Evolutionary conservation across 2,329 filamentous ascomycete genomes (phyloP).

Genomic region (Escovopsis sp.): DNA sequence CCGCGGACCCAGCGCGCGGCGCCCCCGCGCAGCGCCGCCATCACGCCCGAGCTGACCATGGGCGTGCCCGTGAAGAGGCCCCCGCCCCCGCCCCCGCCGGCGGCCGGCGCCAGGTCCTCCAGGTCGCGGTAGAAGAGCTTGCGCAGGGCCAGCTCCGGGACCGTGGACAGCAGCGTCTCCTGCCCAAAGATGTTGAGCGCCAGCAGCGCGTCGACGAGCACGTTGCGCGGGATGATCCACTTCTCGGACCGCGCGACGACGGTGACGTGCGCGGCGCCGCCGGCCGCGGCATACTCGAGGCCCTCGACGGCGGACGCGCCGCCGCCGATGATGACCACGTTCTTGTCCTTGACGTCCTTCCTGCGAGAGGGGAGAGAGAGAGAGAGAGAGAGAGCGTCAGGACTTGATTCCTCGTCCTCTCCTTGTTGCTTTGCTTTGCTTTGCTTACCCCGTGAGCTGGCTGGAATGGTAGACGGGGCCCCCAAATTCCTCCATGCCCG

Average conservation of each 20-base stretch:
- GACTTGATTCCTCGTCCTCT: too few species aligned
- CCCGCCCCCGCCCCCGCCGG: conserved; percentile 46
- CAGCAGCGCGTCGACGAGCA: conserved; percentile 57
- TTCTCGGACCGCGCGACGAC: conserved; percentile 69
- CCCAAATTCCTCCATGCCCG: conserved; percentile 56
- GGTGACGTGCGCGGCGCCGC: conserved; percentile 51
- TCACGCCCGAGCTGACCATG: conserved; percentile 74
- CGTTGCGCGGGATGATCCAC: conserved; percentile 76
- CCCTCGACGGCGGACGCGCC: conserved; percentile 73
- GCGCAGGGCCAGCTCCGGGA: conserved; percentile 61
- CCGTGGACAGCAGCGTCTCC: conserved; percentile 60
- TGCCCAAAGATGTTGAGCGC: conserved; percentile 67
- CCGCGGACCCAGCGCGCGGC: conserved; percentile 68
- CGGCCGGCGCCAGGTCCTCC: conserved; percentile 52
- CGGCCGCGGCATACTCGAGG: conserved; percentile 59
- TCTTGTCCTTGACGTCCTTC: conserved; percentile 58
- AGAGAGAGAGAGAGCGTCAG: not conserved
- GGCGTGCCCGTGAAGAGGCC: conserved; percentile 74
- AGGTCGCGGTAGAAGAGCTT: conserved; percentile 76
- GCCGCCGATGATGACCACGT: conserved; percentile 60
- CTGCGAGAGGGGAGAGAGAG: conserved; percentile 18
- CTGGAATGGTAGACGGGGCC: conserved; percentile 64
- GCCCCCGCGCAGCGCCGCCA: conserved; percentile 58
- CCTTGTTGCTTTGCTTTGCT: too few species aligned
- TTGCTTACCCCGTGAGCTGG: conserved; percentile 46